Base-by-base conservation (phyloP, 441 rosid genomes). In the Erodium chrysanthum region DNA sequence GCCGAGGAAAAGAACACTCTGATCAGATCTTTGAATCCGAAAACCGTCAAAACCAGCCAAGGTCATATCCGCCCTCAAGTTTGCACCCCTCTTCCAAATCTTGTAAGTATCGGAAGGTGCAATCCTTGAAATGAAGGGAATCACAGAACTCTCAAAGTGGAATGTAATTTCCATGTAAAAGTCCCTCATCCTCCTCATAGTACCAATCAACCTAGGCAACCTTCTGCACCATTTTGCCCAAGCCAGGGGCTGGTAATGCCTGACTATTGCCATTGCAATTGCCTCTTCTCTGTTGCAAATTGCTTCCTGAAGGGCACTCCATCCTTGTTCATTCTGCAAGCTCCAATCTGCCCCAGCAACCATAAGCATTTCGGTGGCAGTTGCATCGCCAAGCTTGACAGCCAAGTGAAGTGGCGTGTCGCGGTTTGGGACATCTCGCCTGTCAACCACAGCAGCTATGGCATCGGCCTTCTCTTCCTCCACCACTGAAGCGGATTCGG, bases 221-320 rank as follows among this genome's bases (percentile, higher is more conserved):
- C 97, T 84, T 77, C 96, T 78, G 73, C 97, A 91, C 98, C 98
- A 93, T 70, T 93, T 93, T 25, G 96, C 97, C 96, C 97, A 93
- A 2, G 98, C 98, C 63, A 86, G 37, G 17, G 93, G 97, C 85
- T 93, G 97, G 78, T 88, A 89, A 75, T 86, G 90, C 73, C 96
- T 75, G 46, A 93, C 96, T 65, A 93, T 89, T 65, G 74, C 80
- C 96, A 88, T 88, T 0, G 96, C 85, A 23, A 91, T 84, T 20
- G 77, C 76, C 69, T 91, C 97, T 76, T 91, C 89, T 68, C 87
- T 85, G 65, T 70, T 68, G 74, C 98, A 94, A 66, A 94, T 90
- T 52, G 98, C 98, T 75, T 94, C 98, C 70, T 94, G 97, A 23
- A 94, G 89, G 0, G 98, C 89, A 76, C 91, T 94, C 98, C 98